Evolutionary conservation across 1,284 basidiomycete species (phyloP).

Genomic region (Melanopsichium pennsylvanicum): DNA sequence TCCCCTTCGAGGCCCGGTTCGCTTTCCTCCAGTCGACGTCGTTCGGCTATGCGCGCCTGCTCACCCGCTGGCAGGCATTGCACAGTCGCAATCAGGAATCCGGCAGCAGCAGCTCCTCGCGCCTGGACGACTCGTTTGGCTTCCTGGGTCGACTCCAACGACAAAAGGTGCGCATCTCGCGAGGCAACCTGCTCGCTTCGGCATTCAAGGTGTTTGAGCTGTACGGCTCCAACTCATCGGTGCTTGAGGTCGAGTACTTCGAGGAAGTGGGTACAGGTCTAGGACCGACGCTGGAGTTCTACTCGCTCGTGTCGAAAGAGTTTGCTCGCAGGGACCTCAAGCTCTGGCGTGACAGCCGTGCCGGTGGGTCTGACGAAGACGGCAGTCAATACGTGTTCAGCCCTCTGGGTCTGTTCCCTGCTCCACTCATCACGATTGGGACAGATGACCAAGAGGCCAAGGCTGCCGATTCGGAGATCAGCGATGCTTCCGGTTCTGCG

Average conservation of each 20-base stretch:
- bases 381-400: constrained; percentile 67
- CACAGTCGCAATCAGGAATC: constrained; percentile 69
- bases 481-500: constrained; percentile 1
- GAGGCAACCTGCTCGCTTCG: constrained; percentile 93
- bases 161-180: constrained; percentile 95
- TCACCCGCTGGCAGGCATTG: constrained; percentile 86
- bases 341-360: constrained; percentile 84
- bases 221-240: constrained; percentile 85
- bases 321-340: constrained; percentile 86
- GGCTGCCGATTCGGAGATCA: background rate
- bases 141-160: constrained; percentile 90
- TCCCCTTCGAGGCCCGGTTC: constrained; percentile 96
- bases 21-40: constrained; percentile 96
- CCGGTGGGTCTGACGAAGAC: constrained; percentile 66
- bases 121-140: constrained; percentile 81
- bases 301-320: constrained; percentile 89
- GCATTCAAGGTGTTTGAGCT: constrained; percentile 97
- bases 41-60: constrained; percentile 93
- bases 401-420: constrained; percentile 85
- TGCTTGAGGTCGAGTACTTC: constrained; percentile 98
- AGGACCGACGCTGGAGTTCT: constrained; percentile 98
- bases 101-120: constrained; percentile 37
- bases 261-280: constrained; percentile 98
- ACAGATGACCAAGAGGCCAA: constrained; percentile 2
- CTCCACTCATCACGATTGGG: constrained; percentile 69